Base-by-base conservation (phyloP, 495 filamentous ascomycete genomes). In the Staphylotrichum tortipilum region DNA sequence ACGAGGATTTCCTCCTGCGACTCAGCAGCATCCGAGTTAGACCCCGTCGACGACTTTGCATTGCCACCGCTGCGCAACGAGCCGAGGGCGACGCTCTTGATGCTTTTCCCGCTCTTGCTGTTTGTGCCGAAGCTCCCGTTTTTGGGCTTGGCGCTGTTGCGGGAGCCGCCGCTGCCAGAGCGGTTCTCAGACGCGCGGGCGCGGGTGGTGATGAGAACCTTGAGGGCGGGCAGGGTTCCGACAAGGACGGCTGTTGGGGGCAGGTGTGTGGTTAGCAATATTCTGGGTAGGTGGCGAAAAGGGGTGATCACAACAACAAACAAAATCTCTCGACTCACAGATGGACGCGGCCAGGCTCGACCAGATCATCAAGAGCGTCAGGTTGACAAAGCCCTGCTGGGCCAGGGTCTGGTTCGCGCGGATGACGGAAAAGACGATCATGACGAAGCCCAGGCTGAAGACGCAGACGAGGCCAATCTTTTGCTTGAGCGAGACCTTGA, bases 151-250 rank as follows among this genome's bases (percentile, higher is more conserved):
- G 15, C 22, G 23, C 22, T 24, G 11, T 23, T 18, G 2, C 61
- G 51, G 65, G 23, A 50, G 57, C 26, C 49, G 7, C 41, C 31
- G 22, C 19, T 24, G 29, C 44, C 43, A 12, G 50, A 53, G 15
- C 50, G 50, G 36, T 47, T 53, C 11, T 33, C 41, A 18, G 50
- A 49, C 10, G 33, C 79, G 74, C 71, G 50, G 5, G 49, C 49
- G 30, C 72, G 74, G 17, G 75, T 83, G 3, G 78, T 72, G 35
- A 75, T 72, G 36, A 84, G 73, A 38, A 65, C 59, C 50, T 72
- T 72, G 52, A 76, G 71, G 1, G 71, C 71, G 3, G 73, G 71
- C 0, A 75, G 67, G 40, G 72, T 74, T 14, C 72, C 72, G 18
- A 77, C 67, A 8, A 75, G 62, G 15, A 76, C 63, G 31, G 74